Evolutionary conservation across 129 eudicot genomes (phyloP).

Genomic region (Lactuca sativa): DNA sequence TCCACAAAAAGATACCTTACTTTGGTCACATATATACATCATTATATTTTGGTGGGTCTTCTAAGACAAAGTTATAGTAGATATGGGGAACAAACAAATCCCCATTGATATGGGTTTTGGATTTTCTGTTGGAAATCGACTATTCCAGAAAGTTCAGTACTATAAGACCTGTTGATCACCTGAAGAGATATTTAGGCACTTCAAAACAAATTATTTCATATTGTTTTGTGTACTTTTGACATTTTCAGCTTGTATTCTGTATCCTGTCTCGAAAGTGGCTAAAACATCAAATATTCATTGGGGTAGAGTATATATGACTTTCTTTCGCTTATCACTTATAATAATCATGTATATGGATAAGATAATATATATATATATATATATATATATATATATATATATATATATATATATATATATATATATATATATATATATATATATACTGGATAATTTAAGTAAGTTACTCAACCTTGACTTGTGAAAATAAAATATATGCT

Average conservation of each 20-base stretch:
- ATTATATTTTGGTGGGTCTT: constrained; percentile 55
- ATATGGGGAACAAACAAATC: constrained; percentile 60
- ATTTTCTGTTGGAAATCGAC: constrained; percentile 25
- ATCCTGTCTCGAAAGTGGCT: neutral
- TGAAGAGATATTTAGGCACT: neutral
- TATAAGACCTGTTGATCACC: neutral
- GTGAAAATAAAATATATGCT: neutral
- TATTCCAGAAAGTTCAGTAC: constrained; percentile 8
- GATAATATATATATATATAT: too few species aligned
- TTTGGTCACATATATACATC: constrained; percentile 32
- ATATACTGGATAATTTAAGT: constrained; percentile 2
- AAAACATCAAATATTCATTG: neutral
- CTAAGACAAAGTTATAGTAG: constrained; percentile 14
- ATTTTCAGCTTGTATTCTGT: neutral
- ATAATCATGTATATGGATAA: neutral
- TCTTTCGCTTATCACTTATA: constrained; percentile 15
- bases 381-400: too few species aligned
- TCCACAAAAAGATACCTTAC: constrained; percentile 47
- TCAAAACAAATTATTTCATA: neutral
- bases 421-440: too few species aligned
- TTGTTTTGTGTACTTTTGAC: neutral
- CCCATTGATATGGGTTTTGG: constrained; percentile 44
- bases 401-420: too few species aligned
- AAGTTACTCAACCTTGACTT: constrained; percentile 15
- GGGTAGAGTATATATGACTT: constrained; percentile 9